Evolutionary conservation across 1,284 basidiomycete genomes (phyloP), one percentile per base, ranked within the genome.

Genomic region (Cutaneotrichosporon arboriforme): DNA sequence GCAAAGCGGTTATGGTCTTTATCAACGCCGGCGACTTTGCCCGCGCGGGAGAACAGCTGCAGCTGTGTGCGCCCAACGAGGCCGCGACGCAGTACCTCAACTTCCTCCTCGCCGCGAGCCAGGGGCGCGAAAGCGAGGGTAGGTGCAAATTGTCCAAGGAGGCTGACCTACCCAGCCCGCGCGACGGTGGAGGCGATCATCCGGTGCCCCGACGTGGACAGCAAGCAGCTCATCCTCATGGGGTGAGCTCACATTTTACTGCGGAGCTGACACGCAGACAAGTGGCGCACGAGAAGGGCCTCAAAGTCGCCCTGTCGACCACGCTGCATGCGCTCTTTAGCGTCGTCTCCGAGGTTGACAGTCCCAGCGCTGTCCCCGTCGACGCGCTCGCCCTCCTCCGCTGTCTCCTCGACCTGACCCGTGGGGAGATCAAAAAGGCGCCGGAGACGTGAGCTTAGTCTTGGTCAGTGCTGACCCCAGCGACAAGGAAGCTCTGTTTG

Each of bases 71-170:
- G 0, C 20, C 51, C 0, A 31, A 34, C 1, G 61, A 60, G 18
- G 58, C 61, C 2, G 34, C 58, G 0, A 63, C 59, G 0, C 61
- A 63, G 22, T 60, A 63, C 34, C 57, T 63, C 5, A 26, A 33
- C 20, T 63, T 60, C 26, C 50, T 63, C 2, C 22, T 54, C 4
- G 61, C 61, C 2, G 39, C 42, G 1, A 26, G 43, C 8, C 23
- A 50, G 37, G 46, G 54, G 8, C 55, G 46, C 4, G 44, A 49
- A 15, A 26, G 33, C 1, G 51, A 20, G 7, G 52, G 54, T 48
- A 20, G 36, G 37, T 26, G 13, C 22, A 38, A n/a, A n/a, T n/a
- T n/a, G n/a, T n/a, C 20, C 20, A 31, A 4, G 20, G n/a, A 10
- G 7, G 8, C 4, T 1, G 3, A 8, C 43, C 35, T 9, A 38